Percentiles rank a stretch among this genome's conserved stretches.
Evolutionary conservation across 106 monocot genomes (phyloP).

Genomic region (Triglochin maritima): DNA sequence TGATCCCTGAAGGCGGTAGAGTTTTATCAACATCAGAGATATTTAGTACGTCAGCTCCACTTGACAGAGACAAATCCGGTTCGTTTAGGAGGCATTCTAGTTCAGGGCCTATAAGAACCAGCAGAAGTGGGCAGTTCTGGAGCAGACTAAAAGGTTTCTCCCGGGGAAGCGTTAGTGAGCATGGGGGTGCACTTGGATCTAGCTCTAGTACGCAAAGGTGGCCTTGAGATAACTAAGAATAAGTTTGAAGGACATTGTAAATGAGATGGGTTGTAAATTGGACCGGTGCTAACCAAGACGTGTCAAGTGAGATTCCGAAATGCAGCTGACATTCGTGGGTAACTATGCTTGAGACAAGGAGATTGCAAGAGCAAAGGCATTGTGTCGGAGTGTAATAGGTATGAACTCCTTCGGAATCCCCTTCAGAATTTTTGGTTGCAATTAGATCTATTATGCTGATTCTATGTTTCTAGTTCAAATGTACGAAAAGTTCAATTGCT

Average conservation of each 20-base stretch:
- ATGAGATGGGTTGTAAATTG: background rate
- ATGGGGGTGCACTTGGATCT: slow-evolving; percentile 21
- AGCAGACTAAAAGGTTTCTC: slow-evolving; percentile 42
- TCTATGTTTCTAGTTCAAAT: no score
- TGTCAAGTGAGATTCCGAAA: background rate
- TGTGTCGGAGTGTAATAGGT: no score
- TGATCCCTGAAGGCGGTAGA: slow-evolving; percentile 27
- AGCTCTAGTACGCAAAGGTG: background rate
- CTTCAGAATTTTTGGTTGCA: no score
- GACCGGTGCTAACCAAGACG: background rate
- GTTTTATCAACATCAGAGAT: slow-evolving; percentile 47
- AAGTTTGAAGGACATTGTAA: background rate
- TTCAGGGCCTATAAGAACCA: slow-evolving; percentile 50
- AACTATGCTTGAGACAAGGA: no score
- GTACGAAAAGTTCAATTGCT: no score
- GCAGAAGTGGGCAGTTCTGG: slow-evolving; percentile 42
- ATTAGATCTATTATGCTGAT: no score
- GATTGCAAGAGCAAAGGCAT: no score
- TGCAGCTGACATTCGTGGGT: background rate
- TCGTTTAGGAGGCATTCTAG: slow-evolving; percentile 52
- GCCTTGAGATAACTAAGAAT: background rate
- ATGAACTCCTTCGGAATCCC: no score
- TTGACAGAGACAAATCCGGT: slow-evolving; percentile 27
- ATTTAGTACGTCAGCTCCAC: slow-evolving; percentile 27
- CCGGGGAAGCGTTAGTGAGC: slow-evolving; percentile 52